Base-by-base conservation (phyloP, 2,329 filamentous ascomycete species). In the Cordyceps javanica region DNA sequence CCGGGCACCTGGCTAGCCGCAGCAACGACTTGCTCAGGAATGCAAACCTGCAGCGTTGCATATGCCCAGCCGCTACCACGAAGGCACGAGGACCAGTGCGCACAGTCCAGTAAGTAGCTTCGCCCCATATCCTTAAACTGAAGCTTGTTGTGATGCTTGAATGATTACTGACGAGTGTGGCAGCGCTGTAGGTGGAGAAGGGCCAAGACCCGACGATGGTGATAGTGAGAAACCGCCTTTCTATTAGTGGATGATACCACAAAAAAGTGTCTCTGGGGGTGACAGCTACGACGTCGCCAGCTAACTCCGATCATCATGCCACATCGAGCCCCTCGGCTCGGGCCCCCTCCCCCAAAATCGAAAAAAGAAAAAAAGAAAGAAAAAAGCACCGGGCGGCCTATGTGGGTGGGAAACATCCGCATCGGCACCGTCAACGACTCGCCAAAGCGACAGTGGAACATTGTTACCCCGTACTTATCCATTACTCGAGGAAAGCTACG, bases 131-230 rank as follows among this genome's bases (percentile, higher is more conserved):
- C 42, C 25, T 55, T 48, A 55, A 46, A 55, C 30, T 53, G 44
- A 55, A 55, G 53, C 53, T 55, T 55, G 25, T 55, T 55, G 53
- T 25, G 34, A 55, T 48, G 23, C 53, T 19, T n/a, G n/a, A n/a
- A n/a, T n/a, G n/a, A n/a, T n/a, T 13, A 34, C 14, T 34, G 26
- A 34, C 32, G 44, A 26, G 42, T 7, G 23, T 30, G 41, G 11
- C 16, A 25, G 32, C 36, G 25, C 32, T 13, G 21, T n/a, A 34
- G 53, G 53, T 39, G 53, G 53, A 36, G 42, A 21, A 28, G 9
- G 30, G 30, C 38, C 39, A 45, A 54, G 51, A n/a, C 51, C 8
- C 6, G 52, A 39, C 41, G 26, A 34, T 52, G 36, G 26, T 13
- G n/a, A n/a, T n/a, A n/a, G n/a, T n/a, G n/a, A n/a, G 26, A 8